Conservation (phyloP, 495 filamentous ascomycete species). For the Neurospora sp. region DNA sequence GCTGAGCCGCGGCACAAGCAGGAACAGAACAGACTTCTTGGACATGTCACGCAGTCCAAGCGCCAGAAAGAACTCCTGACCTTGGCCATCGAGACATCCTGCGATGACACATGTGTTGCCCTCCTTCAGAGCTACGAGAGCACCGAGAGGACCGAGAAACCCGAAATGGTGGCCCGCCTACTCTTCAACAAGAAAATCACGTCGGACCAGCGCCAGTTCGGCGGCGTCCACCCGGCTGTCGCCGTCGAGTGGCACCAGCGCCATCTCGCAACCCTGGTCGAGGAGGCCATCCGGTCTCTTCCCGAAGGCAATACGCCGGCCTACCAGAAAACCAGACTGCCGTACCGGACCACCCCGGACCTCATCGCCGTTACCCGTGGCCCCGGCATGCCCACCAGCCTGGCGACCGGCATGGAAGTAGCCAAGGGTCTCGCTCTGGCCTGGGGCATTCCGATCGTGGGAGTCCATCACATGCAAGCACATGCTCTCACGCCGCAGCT, state of each 20-base stretch:
- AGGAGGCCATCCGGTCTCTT: slow-evolving; percentile 49
- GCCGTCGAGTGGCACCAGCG: slow-evolving; percentile 65
- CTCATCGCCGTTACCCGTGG: slow-evolving; percentile 81
- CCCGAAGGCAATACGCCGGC: slow-evolving; percentile 20
- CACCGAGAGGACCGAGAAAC: slow-evolving; percentile 2
- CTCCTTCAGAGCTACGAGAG: slow-evolving; percentile 44
- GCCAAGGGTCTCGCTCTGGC: slow-evolving; percentile 83
- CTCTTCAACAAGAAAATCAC: slow-evolving; percentile 79
- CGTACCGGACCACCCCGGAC: slow-evolving; percentile 51
- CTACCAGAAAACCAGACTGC: background rate
- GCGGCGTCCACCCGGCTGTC: slow-evolving; percentile 68
- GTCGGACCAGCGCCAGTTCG: slow-evolving; percentile 56
- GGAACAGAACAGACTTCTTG: background rate
- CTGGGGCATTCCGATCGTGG: slow-evolving; percentile 72
- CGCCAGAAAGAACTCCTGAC: slow-evolving; percentile 41
- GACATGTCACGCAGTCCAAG: background rate
- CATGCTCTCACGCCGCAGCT: slow-evolving; percentile 83
- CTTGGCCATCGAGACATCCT: slow-evolving; percentile 92
- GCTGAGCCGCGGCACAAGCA: background rate
- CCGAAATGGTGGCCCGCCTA: slow-evolving; percentile 38
- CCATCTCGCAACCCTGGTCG: slow-evolving; percentile 54
- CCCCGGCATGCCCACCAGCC: slow-evolving; percentile 71
- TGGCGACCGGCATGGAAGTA: slow-evolving; percentile 67
- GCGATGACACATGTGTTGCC: slow-evolving; percentile 91
- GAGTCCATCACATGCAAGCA: slow-evolving; percentile 94